A percentile compares a stretch with the other conserved stretches of the same genome.
These are phyloP conservation scores for Hanseniaspora sp. DNA, from an alignment of 1,139 yeast species.

Conservation along the genomic window DNA sequence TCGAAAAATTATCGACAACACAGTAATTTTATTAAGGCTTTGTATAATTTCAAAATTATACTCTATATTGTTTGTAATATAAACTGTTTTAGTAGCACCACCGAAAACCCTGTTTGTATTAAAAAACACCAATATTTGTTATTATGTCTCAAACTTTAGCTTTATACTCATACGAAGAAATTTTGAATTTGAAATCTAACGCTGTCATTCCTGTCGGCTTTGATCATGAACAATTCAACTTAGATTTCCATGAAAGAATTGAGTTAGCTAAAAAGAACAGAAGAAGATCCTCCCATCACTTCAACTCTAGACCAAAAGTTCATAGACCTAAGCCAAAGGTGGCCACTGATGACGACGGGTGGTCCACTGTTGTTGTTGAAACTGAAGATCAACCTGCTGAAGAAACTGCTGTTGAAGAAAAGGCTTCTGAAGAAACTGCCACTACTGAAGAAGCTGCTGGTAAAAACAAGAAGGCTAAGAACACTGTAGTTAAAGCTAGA, in stretches of 20 bases:
- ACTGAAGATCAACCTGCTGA: conserved; percentile 14
- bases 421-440: conserved; percentile 37
- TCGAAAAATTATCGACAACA: no score
- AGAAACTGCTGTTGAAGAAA: conserved; percentile 21
- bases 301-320: conserved; percentile 41
- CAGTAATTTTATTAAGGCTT: no score
- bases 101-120: conserved; percentile 27
- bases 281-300: conserved; percentile 51
- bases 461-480: conserved; percentile 22
- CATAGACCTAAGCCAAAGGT: conserved; percentile 49
- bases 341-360: conserved; percentile 59
- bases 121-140: not conserved
- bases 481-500: conserved; percentile 39
- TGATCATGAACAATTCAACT: conserved; percentile 53
- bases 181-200: conserved; percentile 44
- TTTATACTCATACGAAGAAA: conserved; percentile 57
- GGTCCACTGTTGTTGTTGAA: conserved; percentile 52
- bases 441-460: conserved; percentile 35
- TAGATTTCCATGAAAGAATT: conserved; percentile 40
- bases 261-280: conserved; percentile 32
- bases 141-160: conserved; percentile 11
- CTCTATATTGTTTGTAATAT: no score
- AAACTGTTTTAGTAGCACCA: no score
- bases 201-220: conserved; percentile 52
- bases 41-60: no score